Percentiles rank a stretch among this genome's conserved stretches.
phyloP scores from a whole-genome alignment of 148 eudicot genomes.

The Rhododendron molle region DNA sequence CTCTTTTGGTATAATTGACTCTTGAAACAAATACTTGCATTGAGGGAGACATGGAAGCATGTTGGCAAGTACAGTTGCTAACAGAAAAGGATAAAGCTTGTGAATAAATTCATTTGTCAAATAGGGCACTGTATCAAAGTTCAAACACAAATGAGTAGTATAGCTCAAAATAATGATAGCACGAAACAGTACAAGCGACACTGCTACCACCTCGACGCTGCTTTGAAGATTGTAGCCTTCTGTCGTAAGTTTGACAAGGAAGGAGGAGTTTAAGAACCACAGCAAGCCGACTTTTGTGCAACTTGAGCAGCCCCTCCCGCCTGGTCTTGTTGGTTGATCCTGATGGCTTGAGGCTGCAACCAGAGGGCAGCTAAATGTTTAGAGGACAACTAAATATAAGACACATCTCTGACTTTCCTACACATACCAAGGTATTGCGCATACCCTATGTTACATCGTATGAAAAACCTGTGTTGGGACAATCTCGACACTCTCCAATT shows the following conservation, averaged over 20 bases:
- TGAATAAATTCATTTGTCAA: constrained; percentile 1
- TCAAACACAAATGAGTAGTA: not conserved
- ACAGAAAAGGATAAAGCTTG: not conserved
- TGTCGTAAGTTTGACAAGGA: not conserved
- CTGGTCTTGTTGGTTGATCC: constrained; percentile 56
- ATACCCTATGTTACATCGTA: not conserved
- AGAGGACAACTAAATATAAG: not conserved
- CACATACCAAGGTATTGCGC: not conserved
- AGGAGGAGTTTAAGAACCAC: constrained; percentile 41
- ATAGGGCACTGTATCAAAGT: not conserved
- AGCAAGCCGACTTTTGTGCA: constrained; percentile 77
- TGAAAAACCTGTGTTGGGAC: not conserved
- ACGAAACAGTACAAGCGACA: not conserved
- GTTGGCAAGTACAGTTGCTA: not conserved
- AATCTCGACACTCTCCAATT: not conserved
- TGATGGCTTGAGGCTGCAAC: constrained; percentile 63
- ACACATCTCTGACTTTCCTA: not conserved
- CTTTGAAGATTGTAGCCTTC: not conserved
- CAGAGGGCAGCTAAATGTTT: not conserved
- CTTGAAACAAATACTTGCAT: not conserved
- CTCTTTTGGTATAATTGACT: not conserved
- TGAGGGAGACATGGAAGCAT: not conserved
- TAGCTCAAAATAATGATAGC: not conserved
- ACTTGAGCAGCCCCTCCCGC: constrained; percentile 41
- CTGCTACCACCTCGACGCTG: not conserved